These are phyloP conservation scores for Tuber microsphaerosporum DNA, from an alignment of 495 filamentous ascomycete species.

Conservation along the genomic window DNA sequence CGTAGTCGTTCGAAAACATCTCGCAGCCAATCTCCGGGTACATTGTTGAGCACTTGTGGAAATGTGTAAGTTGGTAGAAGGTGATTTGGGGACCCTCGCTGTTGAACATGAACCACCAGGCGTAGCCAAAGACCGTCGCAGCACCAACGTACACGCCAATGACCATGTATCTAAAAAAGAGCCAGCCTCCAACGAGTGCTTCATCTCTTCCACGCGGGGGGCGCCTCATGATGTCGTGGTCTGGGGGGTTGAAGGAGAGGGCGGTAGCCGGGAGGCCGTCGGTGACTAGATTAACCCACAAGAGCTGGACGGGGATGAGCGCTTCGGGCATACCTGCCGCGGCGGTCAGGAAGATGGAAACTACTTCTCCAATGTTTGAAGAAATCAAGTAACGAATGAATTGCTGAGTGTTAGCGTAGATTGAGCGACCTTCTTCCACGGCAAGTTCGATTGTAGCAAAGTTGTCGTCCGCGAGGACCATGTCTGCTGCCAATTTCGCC, in stretches of 20 bases:
- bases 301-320: conserved; percentile 89
- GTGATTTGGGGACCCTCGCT: conserved; percentile 83
- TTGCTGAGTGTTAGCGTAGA: conserved; percentile 99
- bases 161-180: conserved; percentile 96
- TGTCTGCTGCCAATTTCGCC: conserved; percentile 91
- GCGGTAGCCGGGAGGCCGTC: conserved; percentile 96
- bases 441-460: conserved; percentile 96
- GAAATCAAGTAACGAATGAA: conserved; percentile 99
- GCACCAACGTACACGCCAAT: conserved; percentile 91
- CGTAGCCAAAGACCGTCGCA: conserved; percentile 94
- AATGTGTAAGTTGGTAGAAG: conserved; percentile 87
- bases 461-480: conserved; percentile 98
- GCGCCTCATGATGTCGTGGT: conserved; percentile 94
- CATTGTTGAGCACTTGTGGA: conserved; percentile 79
- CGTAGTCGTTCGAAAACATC: conserved; percentile 86
- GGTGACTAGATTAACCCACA: conserved; percentile 99
- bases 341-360: conserved; percentile 97
- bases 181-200: conserved; percentile 82
- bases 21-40: conserved; percentile 90
- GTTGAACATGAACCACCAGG: conserved; percentile 99
- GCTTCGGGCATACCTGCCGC: conserved; percentile 97
- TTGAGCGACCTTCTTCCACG: conserved; percentile 93
- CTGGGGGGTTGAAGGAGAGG: conserved; percentile 92
- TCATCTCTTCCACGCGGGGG: conserved; percentile 87
- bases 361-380: conserved; percentile 98